Percentiles rank a stretch among this genome's conserved stretches.
These are phyloP conservation scores for Pseudogymnoascus sp. DNA, from an alignment of 2,329 filamentous ascomycete species.

Conservation along the genomic window DNA sequence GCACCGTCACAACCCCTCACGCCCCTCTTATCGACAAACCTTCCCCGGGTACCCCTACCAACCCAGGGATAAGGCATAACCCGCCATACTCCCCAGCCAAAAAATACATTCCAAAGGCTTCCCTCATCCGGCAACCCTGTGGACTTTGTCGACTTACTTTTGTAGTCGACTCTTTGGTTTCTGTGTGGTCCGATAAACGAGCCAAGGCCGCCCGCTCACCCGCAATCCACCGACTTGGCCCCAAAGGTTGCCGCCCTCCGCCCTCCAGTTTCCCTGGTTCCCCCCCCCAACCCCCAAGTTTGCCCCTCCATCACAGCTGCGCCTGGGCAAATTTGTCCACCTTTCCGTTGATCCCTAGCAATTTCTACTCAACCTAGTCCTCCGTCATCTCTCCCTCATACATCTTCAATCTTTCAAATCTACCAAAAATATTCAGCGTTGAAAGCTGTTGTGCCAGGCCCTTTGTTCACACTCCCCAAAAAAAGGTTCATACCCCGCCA, in stretches of 20 bases:
- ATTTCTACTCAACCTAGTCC: neutral
- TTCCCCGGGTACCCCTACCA: neutral
- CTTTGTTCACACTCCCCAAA: neutral
- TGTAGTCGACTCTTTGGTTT: neutral
- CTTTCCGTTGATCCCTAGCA: neutral
- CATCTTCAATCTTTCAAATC: neutral
- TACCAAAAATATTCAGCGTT: neutral
- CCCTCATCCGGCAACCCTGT: neutral
- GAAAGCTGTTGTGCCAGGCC: neutral
- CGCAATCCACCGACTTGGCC: constrained; percentile 9
- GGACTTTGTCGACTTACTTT: neutral
- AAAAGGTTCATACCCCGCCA: neutral
- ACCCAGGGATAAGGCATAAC: no score
- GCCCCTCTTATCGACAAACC: neutral
- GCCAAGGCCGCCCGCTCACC: constrained; percentile 5
- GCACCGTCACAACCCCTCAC: neutral
- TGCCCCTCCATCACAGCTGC: neutral
- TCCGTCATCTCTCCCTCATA: neutral
- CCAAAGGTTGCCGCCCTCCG: neutral
- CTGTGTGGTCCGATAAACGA: constrained; percentile 5
- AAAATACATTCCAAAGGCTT: neutral
- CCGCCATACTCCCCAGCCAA: neutral
- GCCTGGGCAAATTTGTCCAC: neutral
- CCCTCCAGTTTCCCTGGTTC: neutral
- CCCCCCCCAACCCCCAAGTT: neutral